phyloP scores from a whole-genome alignment of 495 filamentous ascomycete species.

The Podospora bellae-mahoneyi region DNA sequence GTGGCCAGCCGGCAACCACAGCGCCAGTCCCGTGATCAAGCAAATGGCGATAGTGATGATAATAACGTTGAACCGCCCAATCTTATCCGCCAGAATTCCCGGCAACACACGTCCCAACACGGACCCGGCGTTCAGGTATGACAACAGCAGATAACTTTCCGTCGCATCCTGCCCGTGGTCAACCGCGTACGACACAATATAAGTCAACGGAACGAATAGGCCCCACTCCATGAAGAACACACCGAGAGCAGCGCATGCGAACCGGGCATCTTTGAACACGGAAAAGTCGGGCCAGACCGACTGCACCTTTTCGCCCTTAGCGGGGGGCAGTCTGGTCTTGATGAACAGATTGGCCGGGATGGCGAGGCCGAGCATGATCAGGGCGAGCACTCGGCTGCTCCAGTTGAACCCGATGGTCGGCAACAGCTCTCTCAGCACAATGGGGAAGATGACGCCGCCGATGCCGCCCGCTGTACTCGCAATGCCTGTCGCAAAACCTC shows the following conservation, averaged over 20 bases:
- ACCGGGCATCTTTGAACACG: slow-evolving; percentile 54
- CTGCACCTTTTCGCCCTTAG: slow-evolving; percentile 27
- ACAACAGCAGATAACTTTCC: slow-evolving; percentile 60
- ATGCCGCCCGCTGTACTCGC: slow-evolving; percentile 58
- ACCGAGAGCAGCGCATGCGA: slow-evolving; percentile 52
- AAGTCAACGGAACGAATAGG: slow-evolving; percentile 46
- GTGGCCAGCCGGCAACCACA: slow-evolving; percentile 75
- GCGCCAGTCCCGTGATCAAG: slow-evolving; percentile 60
- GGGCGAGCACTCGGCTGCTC: slow-evolving; percentile 56
- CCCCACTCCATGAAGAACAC: slow-evolving; percentile 55
- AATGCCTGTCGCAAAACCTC: slow-evolving; percentile 63
- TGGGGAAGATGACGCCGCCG: slow-evolving; percentile 60
- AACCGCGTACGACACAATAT: slow-evolving; percentile 52
- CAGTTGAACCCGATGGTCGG: slow-evolving; percentile 54
- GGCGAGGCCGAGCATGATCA: slow-evolving; percentile 55
- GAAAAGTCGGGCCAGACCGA: slow-evolving; percentile 49
- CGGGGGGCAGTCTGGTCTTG: slow-evolving; percentile 48
- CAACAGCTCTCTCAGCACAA: slow-evolving; percentile 51
- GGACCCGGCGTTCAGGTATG: slow-evolving; percentile 57
- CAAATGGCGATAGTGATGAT: slow-evolving; percentile 60
- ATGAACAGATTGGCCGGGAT: slow-evolving; percentile 52
- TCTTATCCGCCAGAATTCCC: slow-evolving; percentile 64
- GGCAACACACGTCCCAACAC: slow-evolving; percentile 67
- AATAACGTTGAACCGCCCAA: slow-evolving; percentile 51
- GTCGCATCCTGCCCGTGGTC: slow-evolving; percentile 47